Base-by-base conservation (phyloP, 2,329 filamentous ascomycete genomes). In the Xylariaceae sp. region DNA sequence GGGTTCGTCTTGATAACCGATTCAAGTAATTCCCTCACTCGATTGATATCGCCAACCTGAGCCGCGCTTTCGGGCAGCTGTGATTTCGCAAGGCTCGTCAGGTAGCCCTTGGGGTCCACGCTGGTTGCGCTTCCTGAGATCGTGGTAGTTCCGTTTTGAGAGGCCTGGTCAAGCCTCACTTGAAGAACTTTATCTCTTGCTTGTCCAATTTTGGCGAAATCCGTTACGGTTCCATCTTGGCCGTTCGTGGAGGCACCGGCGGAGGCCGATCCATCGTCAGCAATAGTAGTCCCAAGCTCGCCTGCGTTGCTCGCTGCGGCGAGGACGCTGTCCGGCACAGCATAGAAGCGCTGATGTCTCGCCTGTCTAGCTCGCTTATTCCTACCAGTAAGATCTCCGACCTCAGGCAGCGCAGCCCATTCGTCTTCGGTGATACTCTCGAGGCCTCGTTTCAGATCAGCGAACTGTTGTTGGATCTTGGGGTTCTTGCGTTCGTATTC, bases 1-100 rank as follows among this genome's bases (percentile, higher is more conserved):
- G 93, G 91, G 70, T 99, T 99, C 6, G 93, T 97, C 74, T 94
- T 95, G 70, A 96, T 95, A 40, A 97, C 94, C 0, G 93, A 97
- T 69, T 96, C 92, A n/a, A 99, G 77, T 29, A 99, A 81, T 59
- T 92, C 88, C 59, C 94, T 85, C 15, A 95, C 94, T 72, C 94
- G 88, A 69, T 96, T 96, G 70, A 99, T 91, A 67, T 99, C 94
- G 55, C 94, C 93, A 21, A 97, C 89, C 64, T 92, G 89, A 4
- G 90, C 84, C 66, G 95, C 90, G 4, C 86, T 84, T 53, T 91
- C 89, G 53, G 85, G 88, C 53, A 91, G 77, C 68, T 92, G 88
- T 45, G 89, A 88, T 71, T 90, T 92, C 52, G 88, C 88, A 44
- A 99, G 77, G 65, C 88, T 96, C 1, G 95, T 99, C 44, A 99